Conservation (phyloP, 2,329 filamentous ascomycete genomes). For the Tolypocladium inflatum region DNA sequence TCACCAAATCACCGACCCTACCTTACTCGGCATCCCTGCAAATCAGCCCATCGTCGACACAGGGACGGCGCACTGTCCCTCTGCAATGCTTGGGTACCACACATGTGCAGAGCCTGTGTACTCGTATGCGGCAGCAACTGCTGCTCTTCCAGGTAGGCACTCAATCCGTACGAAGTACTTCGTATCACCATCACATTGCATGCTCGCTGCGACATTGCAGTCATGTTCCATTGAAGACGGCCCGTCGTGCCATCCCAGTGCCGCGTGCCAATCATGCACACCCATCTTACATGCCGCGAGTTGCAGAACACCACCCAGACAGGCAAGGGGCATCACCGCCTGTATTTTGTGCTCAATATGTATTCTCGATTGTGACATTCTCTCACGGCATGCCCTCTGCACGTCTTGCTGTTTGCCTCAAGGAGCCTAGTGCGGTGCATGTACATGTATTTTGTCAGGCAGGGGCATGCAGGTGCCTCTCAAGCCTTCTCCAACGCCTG, state of each 20-base stretch:
- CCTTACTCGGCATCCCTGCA: neutral
- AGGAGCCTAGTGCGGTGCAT: neutral
- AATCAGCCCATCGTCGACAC: neutral
- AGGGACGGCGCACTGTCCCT: neutral
- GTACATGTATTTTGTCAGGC: neutral
- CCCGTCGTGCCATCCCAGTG: neutral
- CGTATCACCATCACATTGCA: neutral
- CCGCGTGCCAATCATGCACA: neutral
- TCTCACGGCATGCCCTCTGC: too few species aligned
- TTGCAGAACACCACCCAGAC: neutral
- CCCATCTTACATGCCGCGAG: neutral
- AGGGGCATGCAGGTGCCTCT: neutral
- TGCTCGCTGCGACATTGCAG: neutral
- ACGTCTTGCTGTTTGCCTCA: neutral
- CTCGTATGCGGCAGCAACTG: neutral
- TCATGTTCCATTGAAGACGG: neutral
- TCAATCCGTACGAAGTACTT: neutral
- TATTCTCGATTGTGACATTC: too few species aligned
- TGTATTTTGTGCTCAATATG: too few species aligned
- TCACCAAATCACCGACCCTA: neutral
- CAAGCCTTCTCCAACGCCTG: neutral
- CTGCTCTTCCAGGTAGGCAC: neutral
- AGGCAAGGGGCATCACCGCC: neutral
- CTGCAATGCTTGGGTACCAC: neutral
- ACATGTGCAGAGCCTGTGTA: neutral